phyloP scores from a whole-genome alignment of 2,329 filamentous ascomycete species.

The Xylaria sp. region DNA sequence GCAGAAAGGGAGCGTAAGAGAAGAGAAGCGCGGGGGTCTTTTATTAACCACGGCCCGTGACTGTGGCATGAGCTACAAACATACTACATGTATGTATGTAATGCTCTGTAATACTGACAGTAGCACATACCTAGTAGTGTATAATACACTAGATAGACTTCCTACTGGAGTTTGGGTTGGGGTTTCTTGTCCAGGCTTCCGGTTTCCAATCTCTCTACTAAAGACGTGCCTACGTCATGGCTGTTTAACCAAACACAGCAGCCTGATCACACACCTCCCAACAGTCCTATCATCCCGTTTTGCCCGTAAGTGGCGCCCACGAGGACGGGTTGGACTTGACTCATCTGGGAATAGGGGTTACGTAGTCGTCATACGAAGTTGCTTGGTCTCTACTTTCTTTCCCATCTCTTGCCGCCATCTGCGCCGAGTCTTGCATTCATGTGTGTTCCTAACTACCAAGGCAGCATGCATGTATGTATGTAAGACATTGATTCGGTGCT shows the following conservation, averaged over 20 bases:
- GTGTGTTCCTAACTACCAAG: not conserved
- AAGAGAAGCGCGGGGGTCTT: conserved; percentile 28
- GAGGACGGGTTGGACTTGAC: conserved; percentile 8
- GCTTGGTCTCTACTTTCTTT: not conserved
- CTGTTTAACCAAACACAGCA: conserved; percentile 10
- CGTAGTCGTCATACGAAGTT: conserved; percentile 26
- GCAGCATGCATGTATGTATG: conserved; percentile 20
- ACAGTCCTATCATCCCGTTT: not conserved
- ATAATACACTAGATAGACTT: not conserved
- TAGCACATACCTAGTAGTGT: no score
- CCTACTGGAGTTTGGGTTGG: not conserved
- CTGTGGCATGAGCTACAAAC: not conserved
- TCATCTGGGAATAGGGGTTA: conserved; percentile 22
- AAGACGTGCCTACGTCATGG: conserved; percentile 30
- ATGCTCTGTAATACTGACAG: not conserved
- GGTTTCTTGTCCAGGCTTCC: conserved; percentile 1
- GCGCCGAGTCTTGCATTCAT: conserved; percentile 31
- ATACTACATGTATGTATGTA: not conserved
- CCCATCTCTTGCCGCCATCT: conserved; percentile 28
- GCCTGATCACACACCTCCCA: conserved; percentile 4
- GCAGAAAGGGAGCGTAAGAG: conserved; percentile 1
- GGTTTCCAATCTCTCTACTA: not conserved
- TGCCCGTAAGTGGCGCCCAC: conserved; percentile 13
- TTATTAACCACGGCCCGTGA: conserved; percentile 26
- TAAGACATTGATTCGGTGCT: conserved; percentile 6